Conservation (phyloP, 225 moss, liverwort and hornwort species). For the Pleurozium schreberi region DNA sequence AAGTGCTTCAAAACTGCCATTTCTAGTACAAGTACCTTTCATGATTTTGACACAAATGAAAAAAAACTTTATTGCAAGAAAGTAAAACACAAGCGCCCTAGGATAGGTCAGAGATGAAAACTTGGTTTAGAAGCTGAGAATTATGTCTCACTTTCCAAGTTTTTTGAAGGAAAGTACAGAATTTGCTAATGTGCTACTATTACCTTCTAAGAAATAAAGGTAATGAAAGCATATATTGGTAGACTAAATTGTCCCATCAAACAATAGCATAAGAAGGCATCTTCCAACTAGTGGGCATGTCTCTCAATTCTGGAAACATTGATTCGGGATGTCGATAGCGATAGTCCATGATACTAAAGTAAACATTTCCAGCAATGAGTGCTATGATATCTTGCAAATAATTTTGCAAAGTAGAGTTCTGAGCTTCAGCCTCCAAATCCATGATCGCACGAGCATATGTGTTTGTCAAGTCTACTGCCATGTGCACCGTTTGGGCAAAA, state of each 20-base stretch:
- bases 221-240: background rate
- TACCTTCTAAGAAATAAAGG: background rate
- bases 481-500: accelerated
- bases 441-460: background rate
- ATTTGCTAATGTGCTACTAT: background rate
- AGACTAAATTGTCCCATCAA: background rate
- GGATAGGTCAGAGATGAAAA: too few species aligned
- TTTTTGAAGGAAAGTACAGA: background rate
- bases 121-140: background rate
- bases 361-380: background rate
- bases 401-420: background rate
- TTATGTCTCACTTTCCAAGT: background rate
- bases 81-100: too few species aligned
- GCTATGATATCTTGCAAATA: background rate
- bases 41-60: too few species aligned
- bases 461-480: background rate
- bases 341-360: background rate
- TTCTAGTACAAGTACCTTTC: too few species aligned
- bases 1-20: too few species aligned
- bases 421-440: background rate
- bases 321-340: background rate
- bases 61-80: too few species aligned
- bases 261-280: background rate
- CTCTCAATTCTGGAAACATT: background rate
- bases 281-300: background rate